Base-by-base conservation (phyloP, 306 rosid species). In the Datisca glomerata region DNA sequence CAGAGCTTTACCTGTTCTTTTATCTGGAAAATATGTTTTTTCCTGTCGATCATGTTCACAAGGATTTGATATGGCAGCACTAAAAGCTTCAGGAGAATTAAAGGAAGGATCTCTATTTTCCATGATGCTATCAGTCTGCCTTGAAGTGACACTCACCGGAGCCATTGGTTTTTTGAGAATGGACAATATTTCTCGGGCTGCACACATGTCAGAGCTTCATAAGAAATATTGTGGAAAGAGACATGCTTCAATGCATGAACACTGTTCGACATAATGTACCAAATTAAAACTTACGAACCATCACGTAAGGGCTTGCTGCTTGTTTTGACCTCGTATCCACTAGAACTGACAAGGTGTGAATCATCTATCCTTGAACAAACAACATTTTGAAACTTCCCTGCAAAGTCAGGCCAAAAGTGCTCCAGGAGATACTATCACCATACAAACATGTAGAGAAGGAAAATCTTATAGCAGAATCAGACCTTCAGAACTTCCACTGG, bases 131-230 rank as follows among this genome's bases (percentile, higher is more conserved):
- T 18, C 28, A 15, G 21, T 24, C 62, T 53, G 36, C 53, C 69
- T 74, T 45, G 63, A 46, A 50, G 51, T 43, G 35, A 28, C 9
- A 45, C 48, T 63, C 44, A 43, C 64, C 33, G 17, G 52, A 45
- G 61, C 47, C 72, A 9, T 36, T n/a, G 81, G 80, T 17, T 59
- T 66, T 53, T 74, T 93, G 54, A 87, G 71, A 56, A 74, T 47
- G 45, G 78, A 74, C 80, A 87, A 57, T 47, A 87, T 87, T 61
- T 76, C 79, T 64, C 50, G 44, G 57, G 58, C 94, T 87, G 86
- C 92, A 73, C 39, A 57, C 8, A 9, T 8, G 8, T 9, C 35
- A 29, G 8, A 29, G 12, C 12, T 29, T 29, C 1, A n/a, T n/a
- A n/a, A n/a, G n/a, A n/a, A n/a, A n/a, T n/a, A n/a, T n/a, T n/a